Evolutionary conservation across 768 basidiomycete species (phyloP).

Genomic region (Austroboletus eburneus): DNA sequence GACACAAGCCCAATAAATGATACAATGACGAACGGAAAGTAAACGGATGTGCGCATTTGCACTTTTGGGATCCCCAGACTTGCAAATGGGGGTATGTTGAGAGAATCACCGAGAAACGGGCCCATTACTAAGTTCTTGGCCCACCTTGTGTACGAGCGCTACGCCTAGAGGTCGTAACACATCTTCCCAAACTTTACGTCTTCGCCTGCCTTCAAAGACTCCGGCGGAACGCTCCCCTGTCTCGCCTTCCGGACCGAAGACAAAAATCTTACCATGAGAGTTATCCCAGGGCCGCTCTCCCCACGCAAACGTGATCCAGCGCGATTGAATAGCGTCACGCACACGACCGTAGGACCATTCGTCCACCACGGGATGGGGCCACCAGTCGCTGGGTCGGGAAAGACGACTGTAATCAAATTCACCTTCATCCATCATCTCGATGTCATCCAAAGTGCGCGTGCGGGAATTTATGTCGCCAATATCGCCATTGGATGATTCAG

Average conservation of each 20-base stretch:
- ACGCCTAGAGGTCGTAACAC: conserved; percentile 66
- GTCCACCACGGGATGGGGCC: conserved; percentile 58
- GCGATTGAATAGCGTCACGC: conserved; percentile 65
- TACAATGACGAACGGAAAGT: neutral
- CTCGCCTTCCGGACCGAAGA: conserved; percentile 82
- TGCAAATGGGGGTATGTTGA: neutral
- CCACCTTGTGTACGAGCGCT: conserved; percentile 66
- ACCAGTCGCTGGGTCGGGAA: conserved; percentile 34
- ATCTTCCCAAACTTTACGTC: conserved; percentile 57
- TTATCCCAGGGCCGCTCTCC: conserved; percentile 70
- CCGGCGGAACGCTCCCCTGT: conserved; percentile 62
- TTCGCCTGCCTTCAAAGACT: conserved; percentile 64
- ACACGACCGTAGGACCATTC: conserved; percentile 64
- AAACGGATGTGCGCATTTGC: neutral
- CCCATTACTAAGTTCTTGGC: conserved; percentile 68
- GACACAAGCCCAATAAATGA: conserved; percentile 6
- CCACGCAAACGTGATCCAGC: conserved; percentile 73
- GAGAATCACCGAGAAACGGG: conserved; percentile 35
- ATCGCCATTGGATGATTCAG: conserved; percentile 24
- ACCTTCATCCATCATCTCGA: conserved; percentile 25
- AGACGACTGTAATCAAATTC: conserved; percentile 13
- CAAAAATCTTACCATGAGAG: conserved; percentile 55
- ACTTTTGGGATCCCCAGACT: conserved; percentile 7
- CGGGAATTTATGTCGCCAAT: conserved; percentile 12
- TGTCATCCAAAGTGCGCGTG: conserved; percentile 22